These are phyloP conservation scores for Raphanus sativus DNA, from an alignment of 345 rosid species.

Conservation along the genomic window DNA sequence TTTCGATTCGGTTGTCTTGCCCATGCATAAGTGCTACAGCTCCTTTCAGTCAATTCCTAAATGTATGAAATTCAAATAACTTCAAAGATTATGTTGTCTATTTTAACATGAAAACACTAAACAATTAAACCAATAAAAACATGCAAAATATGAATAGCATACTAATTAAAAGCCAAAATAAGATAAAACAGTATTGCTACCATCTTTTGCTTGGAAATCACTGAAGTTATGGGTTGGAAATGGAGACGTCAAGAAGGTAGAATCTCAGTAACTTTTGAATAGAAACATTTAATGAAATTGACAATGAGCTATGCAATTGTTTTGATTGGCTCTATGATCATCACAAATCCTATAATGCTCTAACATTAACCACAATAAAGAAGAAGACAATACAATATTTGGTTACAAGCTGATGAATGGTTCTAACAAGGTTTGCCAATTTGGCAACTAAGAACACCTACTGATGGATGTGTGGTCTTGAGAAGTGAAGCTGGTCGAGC, in stretches of 20 bases:
- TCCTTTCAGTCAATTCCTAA: too few species aligned
- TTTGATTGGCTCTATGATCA: conserved; percentile 1
- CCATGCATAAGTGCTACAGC: too few species aligned
- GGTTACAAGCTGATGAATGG: conserved; percentile 3
- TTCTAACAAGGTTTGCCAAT: conserved; percentile 50
- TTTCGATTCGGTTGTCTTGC: too few species aligned
- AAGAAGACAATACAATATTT: conserved; percentile 4
- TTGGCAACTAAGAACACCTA: conserved; percentile 54
- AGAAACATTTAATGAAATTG: not conserved
- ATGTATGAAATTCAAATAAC: not conserved
- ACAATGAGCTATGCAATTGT: conserved; percentile 6
- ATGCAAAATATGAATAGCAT: not conserved
- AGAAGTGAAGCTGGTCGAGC: conserved; percentile 63
- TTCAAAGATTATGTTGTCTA: not conserved
- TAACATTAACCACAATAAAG: conserved; percentile 2
- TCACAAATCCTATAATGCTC: not conserved
- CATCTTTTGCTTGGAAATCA: not conserved
- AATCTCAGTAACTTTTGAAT: not conserved
- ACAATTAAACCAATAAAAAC: not conserved
- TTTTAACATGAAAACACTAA: not conserved
- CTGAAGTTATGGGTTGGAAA: not conserved
- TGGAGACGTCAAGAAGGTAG: not conserved
- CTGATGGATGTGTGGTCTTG: conserved; percentile 36
- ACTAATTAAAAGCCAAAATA: not conserved
- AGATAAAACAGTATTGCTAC: not conserved